phyloP scores from a whole-genome alignment of 2,329 filamentous ascomycete species.

The Nemania serpens region DNA sequence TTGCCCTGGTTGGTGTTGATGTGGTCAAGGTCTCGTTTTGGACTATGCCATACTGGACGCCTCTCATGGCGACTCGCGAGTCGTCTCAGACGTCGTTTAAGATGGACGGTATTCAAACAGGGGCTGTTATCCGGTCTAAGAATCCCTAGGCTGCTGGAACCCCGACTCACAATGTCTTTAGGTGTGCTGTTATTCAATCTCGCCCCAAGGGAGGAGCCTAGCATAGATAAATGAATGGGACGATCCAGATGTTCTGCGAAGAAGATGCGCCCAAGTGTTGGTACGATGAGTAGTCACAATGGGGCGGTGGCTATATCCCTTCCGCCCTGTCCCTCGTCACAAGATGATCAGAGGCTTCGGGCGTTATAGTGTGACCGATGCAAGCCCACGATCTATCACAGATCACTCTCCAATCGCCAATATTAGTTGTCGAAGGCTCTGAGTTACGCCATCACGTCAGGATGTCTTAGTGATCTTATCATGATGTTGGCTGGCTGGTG shows the following conservation, averaged over 20 bases:
- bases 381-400: background rate
- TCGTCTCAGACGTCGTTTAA: background rate
- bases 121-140: background rate
- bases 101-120: background rate
- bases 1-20: constrained; percentile 32
- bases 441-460: constrained; percentile 12
- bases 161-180: background rate
- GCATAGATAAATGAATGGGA: background rate
- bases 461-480: background rate
- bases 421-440: background rate
- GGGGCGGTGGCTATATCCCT: constrained; percentile 11
- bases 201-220: background rate
- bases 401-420: background rate
- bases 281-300: constrained; percentile 1
- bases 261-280: background rate
- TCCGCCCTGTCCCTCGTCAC: background rate
- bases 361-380: constrained; percentile 13
- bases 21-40: constrained; percentile 17
- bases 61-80: constrained; percentile 30
- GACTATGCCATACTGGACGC: constrained; percentile 27
- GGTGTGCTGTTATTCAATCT: background rate
- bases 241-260: background rate
- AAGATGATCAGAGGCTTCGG: background rate
- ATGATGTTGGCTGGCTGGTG: background rate
- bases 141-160: background rate